These are phyloP conservation scores for Penicillium waksmanii DNA, from an alignment of 495 filamentous ascomycete genomes.

Conservation along the genomic window DNA sequence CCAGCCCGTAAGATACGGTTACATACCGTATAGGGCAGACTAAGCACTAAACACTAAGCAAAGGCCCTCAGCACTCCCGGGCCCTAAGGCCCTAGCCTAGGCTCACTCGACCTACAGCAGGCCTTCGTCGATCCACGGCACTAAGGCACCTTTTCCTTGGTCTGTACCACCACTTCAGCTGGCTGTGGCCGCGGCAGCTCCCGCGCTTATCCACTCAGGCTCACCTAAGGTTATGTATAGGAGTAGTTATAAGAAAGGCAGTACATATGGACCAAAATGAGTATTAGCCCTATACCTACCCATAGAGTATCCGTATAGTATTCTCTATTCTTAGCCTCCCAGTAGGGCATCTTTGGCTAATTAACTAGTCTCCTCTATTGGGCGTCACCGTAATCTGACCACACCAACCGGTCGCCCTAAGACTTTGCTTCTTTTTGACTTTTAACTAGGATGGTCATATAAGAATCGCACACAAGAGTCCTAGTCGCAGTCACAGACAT, in stretches of 20 bases:
- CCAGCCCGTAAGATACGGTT: neutral
- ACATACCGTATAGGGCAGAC: neutral
- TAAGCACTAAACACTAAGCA: too few relatives aligned
- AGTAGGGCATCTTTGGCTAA: neutral
- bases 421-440: neutral
- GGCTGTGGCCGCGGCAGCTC: conserved; percentile 12
- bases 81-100: too few relatives aligned
- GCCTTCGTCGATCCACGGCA: conserved; percentile 2
- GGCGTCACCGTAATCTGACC: conserved; percentile 16
- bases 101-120: too few relatives aligned
- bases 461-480: neutral
- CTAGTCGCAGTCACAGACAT: neutral
- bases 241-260: neutral
- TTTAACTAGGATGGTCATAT: conserved; percentile 1
- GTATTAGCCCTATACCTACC: too few relatives aligned
- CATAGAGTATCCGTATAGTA: too few relatives aligned
- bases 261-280: neutral
- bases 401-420: neutral
- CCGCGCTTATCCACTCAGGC: conserved; percentile 16
- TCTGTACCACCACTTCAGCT: conserved; percentile 2
- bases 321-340: too few relatives aligned
- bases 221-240: neutral
- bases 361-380: conserved; percentile 4
- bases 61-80: too few relatives aligned
- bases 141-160: neutral